These are phyloP conservation scores for Micractinium conductrix DNA, from an alignment of 139 green algal genomes.

Conservation along the genomic window DNA sequence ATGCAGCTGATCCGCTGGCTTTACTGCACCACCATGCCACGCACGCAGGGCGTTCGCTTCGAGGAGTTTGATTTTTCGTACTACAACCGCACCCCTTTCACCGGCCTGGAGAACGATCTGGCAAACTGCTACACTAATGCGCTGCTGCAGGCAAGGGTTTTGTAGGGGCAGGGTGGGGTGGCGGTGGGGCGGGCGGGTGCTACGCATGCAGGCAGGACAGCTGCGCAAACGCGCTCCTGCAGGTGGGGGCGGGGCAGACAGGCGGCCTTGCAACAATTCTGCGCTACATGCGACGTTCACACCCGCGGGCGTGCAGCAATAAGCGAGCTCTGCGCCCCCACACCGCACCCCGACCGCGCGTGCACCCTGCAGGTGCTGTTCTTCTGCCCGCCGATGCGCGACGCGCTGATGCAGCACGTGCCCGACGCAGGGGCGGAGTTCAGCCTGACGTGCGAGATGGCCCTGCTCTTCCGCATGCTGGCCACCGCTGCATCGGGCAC, in stretches of 20 bases:
- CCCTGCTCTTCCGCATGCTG: conserved; percentile 94
- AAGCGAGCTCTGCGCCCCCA: too few species aligned
- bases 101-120: conserved; percentile 94
- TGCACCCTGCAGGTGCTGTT: conserved; percentile 77
- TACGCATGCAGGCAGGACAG: too few species aligned
- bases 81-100: conserved; percentile 91
- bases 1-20: too few species aligned
- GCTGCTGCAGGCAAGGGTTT: conserved; percentile 93
- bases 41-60: conserved; percentile 69
- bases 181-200: too few species aligned
- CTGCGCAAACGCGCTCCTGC: too few species aligned
- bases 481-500: conserved; percentile 31
- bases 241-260: too few species aligned
- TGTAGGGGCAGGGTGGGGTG: too few species aligned
- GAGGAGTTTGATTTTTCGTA: conserved; percentile 85
- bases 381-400: conserved; percentile 79
- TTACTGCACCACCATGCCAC: too few species aligned
- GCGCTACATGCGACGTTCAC: too few species aligned
- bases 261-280: too few species aligned
- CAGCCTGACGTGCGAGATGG: conserved; percentile 87
- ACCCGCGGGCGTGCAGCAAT: too few species aligned
- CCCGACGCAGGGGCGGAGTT: conserved; percentile 86
- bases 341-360: too few species aligned
- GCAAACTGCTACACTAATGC: conserved; percentile 95
- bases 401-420: conserved; percentile 61